Conservation (phyloP, 163 green algal species). For the Prototheca stagnorum region DNA sequence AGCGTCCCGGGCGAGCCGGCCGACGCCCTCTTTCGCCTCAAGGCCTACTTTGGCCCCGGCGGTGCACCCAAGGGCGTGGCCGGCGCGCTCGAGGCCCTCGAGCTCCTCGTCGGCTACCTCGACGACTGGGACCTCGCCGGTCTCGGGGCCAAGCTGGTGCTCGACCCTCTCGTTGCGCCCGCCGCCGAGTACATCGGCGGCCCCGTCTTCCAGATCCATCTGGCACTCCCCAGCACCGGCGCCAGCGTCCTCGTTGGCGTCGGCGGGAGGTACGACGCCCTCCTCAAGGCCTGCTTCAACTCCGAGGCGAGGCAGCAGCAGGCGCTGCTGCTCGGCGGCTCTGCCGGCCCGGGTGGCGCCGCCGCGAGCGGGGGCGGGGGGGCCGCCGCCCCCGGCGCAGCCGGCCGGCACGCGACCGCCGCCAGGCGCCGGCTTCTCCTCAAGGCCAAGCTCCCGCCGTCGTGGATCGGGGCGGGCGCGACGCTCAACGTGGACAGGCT, state of each 20-base stretch:
- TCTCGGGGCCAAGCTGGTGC: conserved; percentile 9
- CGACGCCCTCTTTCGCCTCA: conserved; percentile 11
- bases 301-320: too few relatives aligned
- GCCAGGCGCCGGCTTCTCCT: too few relatives aligned
- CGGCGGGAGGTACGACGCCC: conserved; percentile 49
- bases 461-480: conserved; percentile 36
- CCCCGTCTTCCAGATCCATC: conserved; percentile 41
- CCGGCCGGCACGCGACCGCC: too few relatives aligned
- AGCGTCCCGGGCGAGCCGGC: conserved; percentile 20
- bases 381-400: too few relatives aligned
- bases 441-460: conserved; percentile 1
- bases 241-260: conserved; percentile 15
- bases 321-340: too few relatives aligned
- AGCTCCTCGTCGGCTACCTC: conserved; percentile 2
- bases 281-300: too few relatives aligned
- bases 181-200: conserved; percentile 43
- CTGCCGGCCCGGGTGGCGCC: too few relatives aligned
- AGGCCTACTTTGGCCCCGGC: conserved; percentile 6
- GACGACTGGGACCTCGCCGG: conserved; percentile 33
- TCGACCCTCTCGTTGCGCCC: conserved; percentile 51
- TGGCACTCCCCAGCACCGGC: conserved; percentile 8
- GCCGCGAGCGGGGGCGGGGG: too few relatives aligned
- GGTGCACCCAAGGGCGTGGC: neutral
- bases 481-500: conserved; percentile 61
- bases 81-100: conserved; percentile 13